Evolutionary conservation across 352 stramenopile species (phyloP), one percentile per base, ranked within the genome.

Genomic region (Elongisporangium undulatum): DNA sequence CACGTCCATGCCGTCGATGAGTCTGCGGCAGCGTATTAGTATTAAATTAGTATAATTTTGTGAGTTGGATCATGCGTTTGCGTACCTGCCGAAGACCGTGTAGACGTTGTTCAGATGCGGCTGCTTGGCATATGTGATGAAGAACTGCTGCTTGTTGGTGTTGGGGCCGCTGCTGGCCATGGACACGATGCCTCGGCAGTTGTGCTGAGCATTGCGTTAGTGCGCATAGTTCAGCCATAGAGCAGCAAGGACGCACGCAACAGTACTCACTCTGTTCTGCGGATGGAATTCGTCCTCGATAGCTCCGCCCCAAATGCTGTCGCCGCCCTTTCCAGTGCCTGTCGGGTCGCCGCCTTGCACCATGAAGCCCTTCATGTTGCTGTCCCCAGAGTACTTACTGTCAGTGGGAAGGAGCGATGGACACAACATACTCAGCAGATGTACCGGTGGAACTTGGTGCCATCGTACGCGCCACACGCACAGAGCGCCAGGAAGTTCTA

Each of bases 41-140:
- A 45, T 45, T 59, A 48, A 58, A 56, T 49, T 55, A 58, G 26
- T 24, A 34, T 51, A 49, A 54, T 38, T 29, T 49, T 17, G 48
- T 55, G 53, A 29, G 23, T 45, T 22, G 20, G 13, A 12, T 38
- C 45, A 49, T 52, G 38, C 41, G 24, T 60, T 26, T 62, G 23
- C 51, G 49, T 80, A 94, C 85, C 96, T 92, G 69, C 93, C 97
- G 77, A 99, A 98, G 23, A 99, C 89, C 55, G 94, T 98, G 83
- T 99, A 98, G 20, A 98, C 82, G 74, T 99, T 98, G 79, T 99
- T 98, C 48, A 99, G 77, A 68, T 99, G 96, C 51, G 95, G 91
- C 66, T 99, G 94, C 67, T 94, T 94, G 67, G 93, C 90, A 62
- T 98, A 99, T 49, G 96, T 97, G 67, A 99, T 98, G 75, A 99